Conservation (phyloP, 2,329 filamentous ascomycete genomes). For the Aspergillus piperis region DNA sequence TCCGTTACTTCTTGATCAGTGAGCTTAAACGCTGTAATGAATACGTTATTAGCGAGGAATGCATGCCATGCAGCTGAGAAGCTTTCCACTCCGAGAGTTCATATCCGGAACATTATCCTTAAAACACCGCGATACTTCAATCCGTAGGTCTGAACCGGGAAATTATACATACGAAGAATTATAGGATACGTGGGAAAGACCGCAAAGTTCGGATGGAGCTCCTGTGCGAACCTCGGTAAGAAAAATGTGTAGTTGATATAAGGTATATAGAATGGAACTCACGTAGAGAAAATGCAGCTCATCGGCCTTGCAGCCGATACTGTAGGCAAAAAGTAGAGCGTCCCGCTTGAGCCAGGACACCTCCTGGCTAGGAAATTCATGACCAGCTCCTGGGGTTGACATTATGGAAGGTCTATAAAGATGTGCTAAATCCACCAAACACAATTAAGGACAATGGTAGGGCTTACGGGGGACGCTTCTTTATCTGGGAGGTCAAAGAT, state of each 20-base stretch:
- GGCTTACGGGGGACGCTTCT: not conserved
- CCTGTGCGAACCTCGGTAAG: slow-evolving; percentile 51
- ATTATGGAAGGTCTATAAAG: slow-evolving; percentile 28
- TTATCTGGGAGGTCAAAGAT: not conserved
- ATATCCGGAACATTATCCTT: too few species aligned
- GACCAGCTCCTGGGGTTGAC: slow-evolving; percentile 63
- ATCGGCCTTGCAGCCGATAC: slow-evolving; percentile 79
- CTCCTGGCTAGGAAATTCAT: slow-evolving; percentile 73
- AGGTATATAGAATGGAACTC: slow-evolving; percentile 33
- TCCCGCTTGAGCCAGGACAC: slow-evolving; percentile 89
- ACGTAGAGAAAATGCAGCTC: slow-evolving; percentile 94
- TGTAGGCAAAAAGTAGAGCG: slow-evolving; percentile 84
- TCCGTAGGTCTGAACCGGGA: too few species aligned
- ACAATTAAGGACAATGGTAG: not conserved
- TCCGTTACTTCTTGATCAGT: slow-evolving; percentile 75
- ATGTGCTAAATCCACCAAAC: not conserved
- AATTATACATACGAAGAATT: slow-evolving; percentile 65
- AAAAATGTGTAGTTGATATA: too few species aligned
- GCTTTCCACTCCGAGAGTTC: too few species aligned
- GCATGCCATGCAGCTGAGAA: not conserved
- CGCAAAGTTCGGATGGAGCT: slow-evolving; percentile 81
- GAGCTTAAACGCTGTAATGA: slow-evolving; percentile 69
- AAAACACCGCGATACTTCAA: too few species aligned
- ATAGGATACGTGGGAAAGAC: slow-evolving; percentile 89
- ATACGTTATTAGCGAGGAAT: slow-evolving; percentile 36